These are phyloP conservation scores for Waltergamsia citrina DNA, from an alignment of 2,329 filamentous ascomycete species.

Conservation along the genomic window DNA sequence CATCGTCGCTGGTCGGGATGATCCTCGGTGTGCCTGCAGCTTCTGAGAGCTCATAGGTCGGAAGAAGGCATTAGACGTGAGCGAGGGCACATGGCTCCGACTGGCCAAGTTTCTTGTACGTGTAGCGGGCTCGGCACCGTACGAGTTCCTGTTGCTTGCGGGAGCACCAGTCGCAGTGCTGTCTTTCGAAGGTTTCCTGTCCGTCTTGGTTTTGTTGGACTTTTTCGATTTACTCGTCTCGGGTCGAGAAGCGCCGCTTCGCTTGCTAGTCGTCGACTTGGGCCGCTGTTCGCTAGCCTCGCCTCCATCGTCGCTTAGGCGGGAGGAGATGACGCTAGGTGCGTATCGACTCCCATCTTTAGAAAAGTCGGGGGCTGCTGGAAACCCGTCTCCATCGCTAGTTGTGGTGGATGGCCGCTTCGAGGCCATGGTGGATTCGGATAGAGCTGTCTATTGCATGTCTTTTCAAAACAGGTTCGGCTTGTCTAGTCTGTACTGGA, in stretches of 20 bases:
- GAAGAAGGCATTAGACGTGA: slow-evolving; percentile 88
- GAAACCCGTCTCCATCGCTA: slow-evolving; percentile 3
- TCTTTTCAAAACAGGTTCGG: background rate
- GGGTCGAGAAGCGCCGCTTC: slow-evolving; percentile 2
- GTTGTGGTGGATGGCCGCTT: background rate
- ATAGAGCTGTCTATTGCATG: no score
- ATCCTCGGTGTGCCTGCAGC: slow-evolving; percentile 76
- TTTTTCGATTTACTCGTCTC: background rate
- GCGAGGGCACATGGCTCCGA: slow-evolving; percentile 79
- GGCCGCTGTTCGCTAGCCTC: slow-evolving; percentile 1
- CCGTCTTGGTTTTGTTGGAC: background rate
- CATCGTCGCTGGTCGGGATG: slow-evolving; percentile 34
- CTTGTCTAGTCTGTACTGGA: background rate
- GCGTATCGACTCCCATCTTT: background rate
- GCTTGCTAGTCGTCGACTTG: slow-evolving; percentile 1
- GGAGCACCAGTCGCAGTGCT: background rate
- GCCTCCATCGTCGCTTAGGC: slow-evolving; percentile 3
- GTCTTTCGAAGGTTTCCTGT: background rate
- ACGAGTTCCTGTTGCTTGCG: no score
- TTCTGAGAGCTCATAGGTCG: slow-evolving; percentile 94
- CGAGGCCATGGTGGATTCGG: background rate
- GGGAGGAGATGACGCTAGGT: slow-evolving; percentile 5
- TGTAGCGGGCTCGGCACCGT: background rate
- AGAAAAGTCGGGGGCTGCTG: background rate
- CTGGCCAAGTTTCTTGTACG: slow-evolving; percentile 50